Base-by-base conservation (phyloP, 2,329 filamentous ascomycete genomes). In the Leptoxyphium fumago region DNA sequence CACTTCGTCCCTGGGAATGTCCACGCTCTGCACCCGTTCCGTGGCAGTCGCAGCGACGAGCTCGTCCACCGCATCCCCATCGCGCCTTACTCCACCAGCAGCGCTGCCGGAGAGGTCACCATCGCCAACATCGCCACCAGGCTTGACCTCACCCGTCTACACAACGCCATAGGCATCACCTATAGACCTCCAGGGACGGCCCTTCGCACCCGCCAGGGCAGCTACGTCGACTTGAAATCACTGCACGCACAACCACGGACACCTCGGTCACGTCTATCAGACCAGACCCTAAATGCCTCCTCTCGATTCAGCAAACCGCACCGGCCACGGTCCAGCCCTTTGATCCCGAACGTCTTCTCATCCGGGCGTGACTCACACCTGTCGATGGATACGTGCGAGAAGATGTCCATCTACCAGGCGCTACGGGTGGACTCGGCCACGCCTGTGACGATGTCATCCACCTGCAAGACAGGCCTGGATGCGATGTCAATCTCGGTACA, bases 141-240 rank as follows among this genome's bases (percentile, higher is more conserved):
- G 54, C 61, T 68, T 40, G 78, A 83, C 52, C 53, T 78, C 3
- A 74, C 73, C 7, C 72, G 74, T 2, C 55, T 82, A 0, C 79
- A 83, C 55, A 75, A 75, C 45, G 80, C 79, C 10, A 72, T 85
- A 49, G 80, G 77, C 11, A 81, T 86, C 51, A 86, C 81, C 1
- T 86, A 85, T 56, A 72, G 73, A 14, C 72, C 80, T 15, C 76
- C 80, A 1, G 64, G 57, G 39, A 63, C 57, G 29, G 53, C 61
- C 3, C 55, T 66, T 15, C 64, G 58, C 32, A 50, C 56, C 11
- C 54, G 50, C 2, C 52, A 58, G 10, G 58, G 58, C 29, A 56
- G 56, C 38, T 59, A 62, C 30, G 50, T 66, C 42, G 61, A 62
- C 36, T 53, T 68, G 11, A 57, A 38, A n/a, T 46, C 48, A n/a